Conservation (phyloP, 371 early-diverging fungal genomes). For the Haplosporangium sp. region DNA sequence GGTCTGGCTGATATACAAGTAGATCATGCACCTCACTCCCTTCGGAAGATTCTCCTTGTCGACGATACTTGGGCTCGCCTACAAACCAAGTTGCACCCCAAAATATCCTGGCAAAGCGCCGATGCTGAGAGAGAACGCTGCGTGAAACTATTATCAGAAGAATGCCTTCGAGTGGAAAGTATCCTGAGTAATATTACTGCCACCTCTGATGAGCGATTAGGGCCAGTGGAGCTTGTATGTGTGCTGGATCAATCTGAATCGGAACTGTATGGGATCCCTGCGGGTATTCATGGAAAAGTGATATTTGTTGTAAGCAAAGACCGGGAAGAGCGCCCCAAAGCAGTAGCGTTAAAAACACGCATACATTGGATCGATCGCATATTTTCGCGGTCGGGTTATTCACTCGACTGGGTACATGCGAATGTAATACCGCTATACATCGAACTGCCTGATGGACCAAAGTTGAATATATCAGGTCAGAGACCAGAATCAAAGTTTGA, state of each 20-base stretch:
- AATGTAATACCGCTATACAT: slow-evolving; percentile 37
- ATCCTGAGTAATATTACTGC: slow-evolving; percentile 10
- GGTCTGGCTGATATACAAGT: slow-evolving; percentile 27
- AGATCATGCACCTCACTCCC: neutral
- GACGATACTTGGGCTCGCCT: slow-evolving; percentile 38
- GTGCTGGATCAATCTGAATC: slow-evolving; percentile 36
- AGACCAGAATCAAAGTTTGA: slow-evolving; percentile 7
- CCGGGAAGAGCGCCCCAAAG: slow-evolving; percentile 19
- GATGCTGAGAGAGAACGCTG: slow-evolving; percentile 10
- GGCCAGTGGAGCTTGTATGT: slow-evolving; percentile 19
- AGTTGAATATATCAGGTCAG: slow-evolving; percentile 14
- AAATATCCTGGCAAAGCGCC: neutral
- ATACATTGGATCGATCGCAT: slow-evolving; percentile 45
- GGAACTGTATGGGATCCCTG: slow-evolving; percentile 25
- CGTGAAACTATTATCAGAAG: slow-evolving; percentile 9
- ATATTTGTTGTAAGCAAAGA: slow-evolving; percentile 36
- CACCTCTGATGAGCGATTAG: neutral
- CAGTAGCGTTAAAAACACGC: slow-evolving; percentile 30
- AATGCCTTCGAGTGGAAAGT: slow-evolving; percentile 17
- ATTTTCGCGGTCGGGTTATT: slow-evolving; percentile 24
- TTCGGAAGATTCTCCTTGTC: slow-evolving; percentile 9
- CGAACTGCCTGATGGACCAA: slow-evolving; percentile 9
- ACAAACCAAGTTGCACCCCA: neutral
- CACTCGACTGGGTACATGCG: slow-evolving; percentile 26
- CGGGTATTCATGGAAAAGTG: slow-evolving; percentile 32